Conservation (phyloP, 2,329 filamentous ascomycete genomes). For the Hawksworthiomyces lignivorus region DNA sequence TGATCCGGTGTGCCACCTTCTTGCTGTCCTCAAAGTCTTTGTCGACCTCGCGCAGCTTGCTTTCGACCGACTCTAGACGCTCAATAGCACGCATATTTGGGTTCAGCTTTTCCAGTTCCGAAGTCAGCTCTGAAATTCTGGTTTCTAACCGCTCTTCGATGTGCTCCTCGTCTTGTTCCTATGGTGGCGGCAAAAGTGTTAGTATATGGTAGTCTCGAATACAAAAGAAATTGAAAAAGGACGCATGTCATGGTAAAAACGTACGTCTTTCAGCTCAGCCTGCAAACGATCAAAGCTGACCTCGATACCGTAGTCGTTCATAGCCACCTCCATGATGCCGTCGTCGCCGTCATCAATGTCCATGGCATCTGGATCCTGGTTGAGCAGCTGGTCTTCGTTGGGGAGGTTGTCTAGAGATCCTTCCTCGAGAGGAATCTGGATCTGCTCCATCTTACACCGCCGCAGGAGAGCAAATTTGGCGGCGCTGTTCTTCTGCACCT, state of each 20-base stretch:
- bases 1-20: slow-evolving; percentile 50
- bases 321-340: slow-evolving; percentile 51
- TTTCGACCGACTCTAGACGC: slow-evolving; percentile 77
- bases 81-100: slow-evolving; percentile 96
- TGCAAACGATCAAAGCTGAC: slow-evolving; percentile 78
- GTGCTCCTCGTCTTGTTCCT: slow-evolving; percentile 42
- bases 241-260: slow-evolving; percentile 20
- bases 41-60: slow-evolving; percentile 74
- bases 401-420: slow-evolving; percentile 80
- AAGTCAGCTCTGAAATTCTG: slow-evolving; percentile 63
- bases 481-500: slow-evolving; percentile 77
- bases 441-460: slow-evolving; percentile 88
- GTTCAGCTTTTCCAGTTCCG: slow-evolving; percentile 85
- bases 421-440: slow-evolving; percentile 69
- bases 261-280: slow-evolving; percentile 71
- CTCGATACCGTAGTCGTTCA: slow-evolving; percentile 87
- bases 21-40: slow-evolving; percentile 85
- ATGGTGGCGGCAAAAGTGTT: too few relatives aligned
- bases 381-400: slow-evolving; percentile 72
- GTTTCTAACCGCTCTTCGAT: slow-evolving; percentile 71
- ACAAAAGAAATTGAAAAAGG: not conserved
- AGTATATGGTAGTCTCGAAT: slow-evolving; percentile 24
- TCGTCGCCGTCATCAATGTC: slow-evolving; percentile 74
- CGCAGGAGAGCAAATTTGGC: slow-evolving; percentile 77
- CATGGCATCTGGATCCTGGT: slow-evolving; percentile 80